Evolutionary conservation across 352 stramenopile genomes (phyloP).

Genomic region (Phytophthora hibernalis): DNA sequence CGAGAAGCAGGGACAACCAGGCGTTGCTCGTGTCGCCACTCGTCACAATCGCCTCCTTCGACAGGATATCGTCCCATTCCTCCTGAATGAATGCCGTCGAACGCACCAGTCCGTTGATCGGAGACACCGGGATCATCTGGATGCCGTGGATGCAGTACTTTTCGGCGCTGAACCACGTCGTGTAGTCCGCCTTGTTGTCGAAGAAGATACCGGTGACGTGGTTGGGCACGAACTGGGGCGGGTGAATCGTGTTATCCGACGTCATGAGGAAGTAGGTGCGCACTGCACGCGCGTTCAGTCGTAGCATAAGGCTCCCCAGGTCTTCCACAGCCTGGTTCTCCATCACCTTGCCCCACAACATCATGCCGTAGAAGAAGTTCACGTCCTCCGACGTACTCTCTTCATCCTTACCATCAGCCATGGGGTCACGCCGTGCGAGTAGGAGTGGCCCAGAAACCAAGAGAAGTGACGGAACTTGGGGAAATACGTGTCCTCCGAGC

Average conservation of each 20-base stretch:
- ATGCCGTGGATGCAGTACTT: conserved; percentile 86
- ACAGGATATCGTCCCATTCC: conserved; percentile 82
- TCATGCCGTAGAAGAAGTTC: conserved; percentile 87
- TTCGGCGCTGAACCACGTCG: conserved; percentile 82
- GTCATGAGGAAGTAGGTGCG: conserved; percentile 84
- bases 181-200: conserved; percentile 82
- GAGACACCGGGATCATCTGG: conserved; percentile 82
- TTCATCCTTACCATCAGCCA: conserved; percentile 80
- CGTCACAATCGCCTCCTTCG: conserved; percentile 68
- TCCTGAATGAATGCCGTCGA: conserved; percentile 70
- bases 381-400: conserved; percentile 82
- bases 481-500: conserved; percentile 61
- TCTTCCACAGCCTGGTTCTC: conserved; percentile 67
- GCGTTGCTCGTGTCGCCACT: conserved; percentile 55
- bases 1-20: conserved; percentile 75
- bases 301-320: conserved; percentile 78
- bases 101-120: conserved; percentile 75
- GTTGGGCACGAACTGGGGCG: conserved; percentile 69
- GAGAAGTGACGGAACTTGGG: conserved; percentile 82
- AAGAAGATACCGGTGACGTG: conserved; percentile 84
- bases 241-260: conserved; percentile 72
- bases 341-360: conserved; percentile 73
- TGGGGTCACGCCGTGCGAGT: conserved; percentile 73
- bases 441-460: conserved; percentile 80
- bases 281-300: conserved; percentile 67